phyloP scores from a whole-genome alignment of 176 grass and related monocot genomes.

The Alopecurus myosuroides region DNA sequence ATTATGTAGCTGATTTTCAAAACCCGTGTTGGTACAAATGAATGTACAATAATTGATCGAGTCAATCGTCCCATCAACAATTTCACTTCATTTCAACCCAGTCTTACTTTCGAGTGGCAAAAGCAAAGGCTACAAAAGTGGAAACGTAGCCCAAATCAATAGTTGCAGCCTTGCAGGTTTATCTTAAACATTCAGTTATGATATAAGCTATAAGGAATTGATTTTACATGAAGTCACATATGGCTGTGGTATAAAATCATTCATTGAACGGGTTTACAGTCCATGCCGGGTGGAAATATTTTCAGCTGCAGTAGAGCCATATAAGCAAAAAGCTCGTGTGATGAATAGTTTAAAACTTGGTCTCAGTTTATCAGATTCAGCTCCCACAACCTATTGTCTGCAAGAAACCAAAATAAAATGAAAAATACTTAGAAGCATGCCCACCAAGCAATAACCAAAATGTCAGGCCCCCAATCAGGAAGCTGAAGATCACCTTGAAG shows the following conservation, averaged over 20 bases:
- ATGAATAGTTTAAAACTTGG: not conserved
- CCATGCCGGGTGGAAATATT: not conserved
- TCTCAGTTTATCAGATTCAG: not conserved
- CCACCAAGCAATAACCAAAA: conserved; percentile 29
- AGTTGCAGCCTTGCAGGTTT: not conserved
- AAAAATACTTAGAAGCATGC: not conserved
- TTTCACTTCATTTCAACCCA: conserved; percentile 9
- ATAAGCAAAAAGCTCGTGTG: not conserved
- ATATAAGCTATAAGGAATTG: not conserved
- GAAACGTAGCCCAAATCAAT: conserved; percentile 1
- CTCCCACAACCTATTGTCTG: not conserved
- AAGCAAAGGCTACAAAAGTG: not conserved
- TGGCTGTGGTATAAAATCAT: no score
- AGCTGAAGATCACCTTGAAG: conserved; percentile 81
- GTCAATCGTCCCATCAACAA: conserved; percentile 19
- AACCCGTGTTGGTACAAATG: not conserved
- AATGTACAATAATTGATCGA: conserved; percentile 15
- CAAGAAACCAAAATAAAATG: not conserved
- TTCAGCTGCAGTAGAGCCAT: not conserved
- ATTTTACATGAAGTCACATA: not conserved
- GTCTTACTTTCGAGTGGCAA: conserved; percentile 5
- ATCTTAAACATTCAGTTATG: not conserved
- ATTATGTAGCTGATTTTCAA: not conserved
- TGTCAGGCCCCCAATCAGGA: conserved; percentile 62
- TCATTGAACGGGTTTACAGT: not conserved